A percentile compares a stretch with the other conserved stretches of the same genome.
These are phyloP conservation scores for Skeletonema marinoi DNA, from an alignment of 108 stramenopile genomes.

Conservation along the genomic window DNA sequence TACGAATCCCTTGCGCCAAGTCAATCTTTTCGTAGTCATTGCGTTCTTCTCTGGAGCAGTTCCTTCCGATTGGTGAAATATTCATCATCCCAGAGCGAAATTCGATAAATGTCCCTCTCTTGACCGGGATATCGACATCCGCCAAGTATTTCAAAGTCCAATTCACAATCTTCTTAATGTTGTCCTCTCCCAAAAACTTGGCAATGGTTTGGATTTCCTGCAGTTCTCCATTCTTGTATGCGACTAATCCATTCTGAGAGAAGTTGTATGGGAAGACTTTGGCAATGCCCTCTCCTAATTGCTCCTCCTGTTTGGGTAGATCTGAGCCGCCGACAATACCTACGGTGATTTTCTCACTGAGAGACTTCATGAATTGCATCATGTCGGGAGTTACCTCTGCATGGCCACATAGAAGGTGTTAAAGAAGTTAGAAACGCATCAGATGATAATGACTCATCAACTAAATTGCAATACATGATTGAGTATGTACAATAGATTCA, in stretches of 20 bases:
- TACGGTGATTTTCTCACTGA: conserved; percentile 91
- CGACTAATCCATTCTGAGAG: conserved; percentile 98
- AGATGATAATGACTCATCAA: no score
- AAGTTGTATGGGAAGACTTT: conserved; percentile 96
- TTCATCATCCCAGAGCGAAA: conserved; percentile 99
- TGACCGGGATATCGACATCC: conserved; percentile 94
- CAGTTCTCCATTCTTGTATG: conserved; percentile 90
- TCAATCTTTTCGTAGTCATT: conserved; percentile 98
- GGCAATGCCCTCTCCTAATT: conserved; percentile 91
- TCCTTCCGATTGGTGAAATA: conserved; percentile 97
- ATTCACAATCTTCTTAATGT: conserved; percentile 96
- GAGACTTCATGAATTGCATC: conserved; percentile 85
- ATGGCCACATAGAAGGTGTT: neutral
- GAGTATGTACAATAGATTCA: no score
- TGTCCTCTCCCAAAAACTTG: conserved; percentile 95
- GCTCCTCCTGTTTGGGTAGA: conserved; percentile 98
- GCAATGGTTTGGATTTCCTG: conserved; percentile 88
- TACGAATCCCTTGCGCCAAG: conserved; percentile 78
- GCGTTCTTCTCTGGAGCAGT: conserved; percentile 97
- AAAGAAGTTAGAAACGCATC: no score
- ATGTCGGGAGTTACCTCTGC: conserved; percentile 85
- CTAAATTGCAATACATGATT: no score
- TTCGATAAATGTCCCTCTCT: conserved; percentile 99
- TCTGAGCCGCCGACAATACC: conserved; percentile 99
- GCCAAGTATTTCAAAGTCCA: conserved; percentile 91